Percentiles rank a stretch among this genome's conserved stretches.
phyloP scores from a whole-genome alignment of 345 rosid genomes.

The Balakata baccata region DNA sequence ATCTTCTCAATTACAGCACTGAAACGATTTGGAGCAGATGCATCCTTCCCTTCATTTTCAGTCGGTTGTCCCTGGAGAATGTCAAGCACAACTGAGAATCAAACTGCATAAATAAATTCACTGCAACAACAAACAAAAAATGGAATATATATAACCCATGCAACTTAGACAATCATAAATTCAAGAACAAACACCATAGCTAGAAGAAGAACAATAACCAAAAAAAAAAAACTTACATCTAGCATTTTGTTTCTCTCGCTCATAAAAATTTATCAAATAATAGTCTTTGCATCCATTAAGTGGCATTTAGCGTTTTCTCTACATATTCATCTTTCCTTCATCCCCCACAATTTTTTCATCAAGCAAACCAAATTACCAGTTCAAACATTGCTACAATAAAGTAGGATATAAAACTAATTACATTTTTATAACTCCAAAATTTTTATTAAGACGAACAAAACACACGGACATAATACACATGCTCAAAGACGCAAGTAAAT shows the following conservation, averaged over 20 bases:
- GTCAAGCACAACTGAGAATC: conserved; percentile 19
- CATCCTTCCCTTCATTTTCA: conserved; percentile 52
- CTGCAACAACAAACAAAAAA: not conserved
- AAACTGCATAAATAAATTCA: conserved; percentile 3
- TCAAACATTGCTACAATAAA: not conserved
- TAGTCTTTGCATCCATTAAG: not conserved
- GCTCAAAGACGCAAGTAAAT: not conserved
- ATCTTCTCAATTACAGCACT: conserved; percentile 93
- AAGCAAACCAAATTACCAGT: not conserved
- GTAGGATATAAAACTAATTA: not conserved
- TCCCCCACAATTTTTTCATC: not conserved
- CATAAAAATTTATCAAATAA: too few species aligned
- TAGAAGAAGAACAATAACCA: too few species aligned
- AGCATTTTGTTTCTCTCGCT: too few species aligned
- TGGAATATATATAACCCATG: not conserved
- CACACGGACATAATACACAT: not conserved
- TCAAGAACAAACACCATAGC: not conserved
- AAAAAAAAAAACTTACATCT: too few species aligned
- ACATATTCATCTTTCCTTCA: not conserved
- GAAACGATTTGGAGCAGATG: conserved; percentile 64
- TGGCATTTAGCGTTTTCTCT: not conserved
- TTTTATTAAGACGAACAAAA: not conserved
- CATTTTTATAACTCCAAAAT: conserved; percentile 2
- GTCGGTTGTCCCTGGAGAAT: conserved; percentile 44
- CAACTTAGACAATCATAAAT: not conserved